These are phyloP conservation scores for Monascus ruber DNA, from an alignment of 2,329 filamentous ascomycete species.

Conservation along the genomic window DNA sequence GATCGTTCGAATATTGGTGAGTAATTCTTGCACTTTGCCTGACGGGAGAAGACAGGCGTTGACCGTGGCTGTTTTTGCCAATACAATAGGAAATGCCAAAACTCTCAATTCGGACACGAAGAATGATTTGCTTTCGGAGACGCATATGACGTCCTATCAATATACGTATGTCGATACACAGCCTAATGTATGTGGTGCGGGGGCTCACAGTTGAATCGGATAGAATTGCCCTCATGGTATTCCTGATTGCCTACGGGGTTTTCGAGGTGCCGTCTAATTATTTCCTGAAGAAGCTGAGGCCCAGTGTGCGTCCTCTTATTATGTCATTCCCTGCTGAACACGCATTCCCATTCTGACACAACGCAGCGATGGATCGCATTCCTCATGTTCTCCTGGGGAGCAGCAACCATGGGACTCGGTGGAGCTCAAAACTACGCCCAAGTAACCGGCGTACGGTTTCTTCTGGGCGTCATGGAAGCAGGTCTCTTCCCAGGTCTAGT, in stretches of 20 bases:
- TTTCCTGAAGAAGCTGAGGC: constrained; percentile 37
- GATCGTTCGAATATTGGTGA: constrained; percentile 57
- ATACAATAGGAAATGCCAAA: constrained; percentile 43
- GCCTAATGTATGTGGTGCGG: background rate
- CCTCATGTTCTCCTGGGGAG: constrained; percentile 40
- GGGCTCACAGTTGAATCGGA: constrained; percentile 2
- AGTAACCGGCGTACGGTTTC: constrained; percentile 36
- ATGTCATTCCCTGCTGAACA: background rate
- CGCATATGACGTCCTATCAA: constrained; percentile 49
- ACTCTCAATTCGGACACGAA: constrained; percentile 50
- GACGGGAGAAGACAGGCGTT: background rate
- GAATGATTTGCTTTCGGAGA: constrained; percentile 52
- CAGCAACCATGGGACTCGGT: constrained; percentile 38
- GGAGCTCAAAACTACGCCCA: constrained; percentile 32
- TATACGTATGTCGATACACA: constrained; percentile 37
- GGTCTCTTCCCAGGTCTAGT: constrained; percentile 41
- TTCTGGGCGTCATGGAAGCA: constrained; percentile 38
- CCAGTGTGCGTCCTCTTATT: constrained; percentile 22
- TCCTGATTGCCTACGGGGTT: constrained; percentile 38
- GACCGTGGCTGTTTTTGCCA: background rate
- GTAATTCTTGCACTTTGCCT: background rate
- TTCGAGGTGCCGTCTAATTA: constrained; percentile 42
- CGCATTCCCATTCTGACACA: no score
- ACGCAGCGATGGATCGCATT: constrained; percentile 37
- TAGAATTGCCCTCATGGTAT: constrained; percentile 37